Conservation (phyloP, 805 yeast genomes). For the Wickerhamiella galacta region DNA sequence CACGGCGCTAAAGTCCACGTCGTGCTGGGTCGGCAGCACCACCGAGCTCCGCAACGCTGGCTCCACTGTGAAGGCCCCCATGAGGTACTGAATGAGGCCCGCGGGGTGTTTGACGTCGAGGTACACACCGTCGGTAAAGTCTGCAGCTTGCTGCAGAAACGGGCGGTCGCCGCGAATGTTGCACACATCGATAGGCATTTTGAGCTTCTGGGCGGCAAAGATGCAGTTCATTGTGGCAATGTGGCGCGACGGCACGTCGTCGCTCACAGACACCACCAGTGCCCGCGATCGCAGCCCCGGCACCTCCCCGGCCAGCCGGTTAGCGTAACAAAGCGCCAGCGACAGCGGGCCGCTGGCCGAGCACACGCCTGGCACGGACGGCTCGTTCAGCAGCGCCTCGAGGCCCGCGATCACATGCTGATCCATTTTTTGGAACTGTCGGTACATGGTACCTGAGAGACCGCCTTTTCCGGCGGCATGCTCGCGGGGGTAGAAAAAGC, state of each 20-base stretch:
- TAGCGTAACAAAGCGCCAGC: conserved; percentile 58
- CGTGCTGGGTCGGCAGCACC: conserved; percentile 64
- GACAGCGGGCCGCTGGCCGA: conserved; percentile 57
- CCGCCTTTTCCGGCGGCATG: background rate
- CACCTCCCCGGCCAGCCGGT: conserved; percentile 32
- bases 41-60: conserved; percentile 65
- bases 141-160: conserved; percentile 88
- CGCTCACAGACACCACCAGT: conserved; percentile 46
- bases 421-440: conserved; percentile 69
- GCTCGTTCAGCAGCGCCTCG: conserved; percentile 28
- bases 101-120: conserved; percentile 46
- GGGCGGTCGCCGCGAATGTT: conserved; percentile 59
- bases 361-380: conserved; percentile 25
- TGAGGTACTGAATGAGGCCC: conserved; percentile 69
- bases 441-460: conserved; percentile 40
- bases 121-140: conserved; percentile 85
- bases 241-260: conserved; percentile 64
- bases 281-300: conserved; percentile 45
- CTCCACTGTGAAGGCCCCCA: conserved; percentile 72
- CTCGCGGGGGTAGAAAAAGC: conserved; percentile 45
- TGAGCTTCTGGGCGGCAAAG: conserved; percentile 81
- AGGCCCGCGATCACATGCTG: conserved; percentile 51
- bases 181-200: conserved; percentile 78
- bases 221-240: conserved; percentile 90
- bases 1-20: conserved; percentile 87